Evolutionary conservation across 495 filamentous ascomycete species (phyloP).

Genomic region (Aspergillus ostianus): DNA sequence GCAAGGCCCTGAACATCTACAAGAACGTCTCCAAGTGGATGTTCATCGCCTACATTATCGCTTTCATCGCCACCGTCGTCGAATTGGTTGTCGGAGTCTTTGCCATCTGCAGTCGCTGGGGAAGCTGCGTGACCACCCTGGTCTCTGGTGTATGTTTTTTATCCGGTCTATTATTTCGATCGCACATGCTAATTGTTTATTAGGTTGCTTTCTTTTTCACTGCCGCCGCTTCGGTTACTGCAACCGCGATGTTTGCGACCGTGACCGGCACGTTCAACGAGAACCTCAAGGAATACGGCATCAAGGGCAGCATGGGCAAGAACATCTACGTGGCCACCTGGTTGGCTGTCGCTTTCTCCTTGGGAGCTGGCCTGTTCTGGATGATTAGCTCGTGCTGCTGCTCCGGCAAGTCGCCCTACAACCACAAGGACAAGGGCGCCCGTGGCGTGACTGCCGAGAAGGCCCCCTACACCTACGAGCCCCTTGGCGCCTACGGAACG

Average conservation of each 20-base stretch:
- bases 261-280: constrained; percentile 58
- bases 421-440: constrained; percentile 31
- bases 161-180: constrained; percentile 23
- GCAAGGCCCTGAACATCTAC: constrained; percentile 68
- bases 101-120: constrained; percentile 66
- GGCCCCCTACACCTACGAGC: constrained; percentile 52
- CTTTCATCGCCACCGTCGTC: constrained; percentile 65
- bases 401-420: constrained; percentile 54
- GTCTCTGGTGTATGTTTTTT: constrained; percentile 54
- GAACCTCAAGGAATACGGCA: constrained; percentile 63
- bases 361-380: constrained; percentile 81
- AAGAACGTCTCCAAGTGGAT: constrained; percentile 75
- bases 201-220: constrained; percentile 53
- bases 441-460: constrained; percentile 44
- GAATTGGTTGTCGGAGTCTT: constrained; percentile 69
- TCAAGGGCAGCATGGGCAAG: constrained; percentile 60
- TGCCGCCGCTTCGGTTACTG: constrained; percentile 55
- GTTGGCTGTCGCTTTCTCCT: constrained; percentile 74
- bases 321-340: constrained; percentile 69
- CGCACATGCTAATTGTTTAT: constrained; percentile 22
- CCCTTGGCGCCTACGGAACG: constrained; percentile 34
- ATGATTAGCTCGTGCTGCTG: constrained; percentile 90
- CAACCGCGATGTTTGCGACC: constrained; percentile 60
- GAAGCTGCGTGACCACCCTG: constrained; percentile 75
- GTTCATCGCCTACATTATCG: constrained; percentile 67